Base-by-base conservation (phyloP, 2,329 filamentous ascomycete genomes). In the Ilyonectria robusta region DNA sequence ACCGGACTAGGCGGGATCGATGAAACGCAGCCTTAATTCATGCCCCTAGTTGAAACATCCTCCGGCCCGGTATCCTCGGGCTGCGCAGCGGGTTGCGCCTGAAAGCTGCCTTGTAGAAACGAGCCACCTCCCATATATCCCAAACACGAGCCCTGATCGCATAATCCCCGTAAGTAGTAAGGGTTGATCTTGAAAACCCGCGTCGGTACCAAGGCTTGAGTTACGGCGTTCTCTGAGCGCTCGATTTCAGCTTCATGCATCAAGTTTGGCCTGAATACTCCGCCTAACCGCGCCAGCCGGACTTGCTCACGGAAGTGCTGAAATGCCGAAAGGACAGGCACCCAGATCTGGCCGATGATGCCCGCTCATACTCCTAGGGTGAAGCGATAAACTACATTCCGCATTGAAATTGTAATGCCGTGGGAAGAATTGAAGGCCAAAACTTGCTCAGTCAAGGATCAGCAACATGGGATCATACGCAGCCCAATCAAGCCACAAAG, bases 111-210 rank as follows among this genome's bases (percentile, higher is more conserved):
- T 51, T 66, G 29, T 23, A 23, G 21, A 33, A 58, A 35, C 46
- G 33, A 40, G n/a, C 40, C 40, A 17, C 17, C 21, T 23, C 26
- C 21, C 31, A 37, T 66, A 53, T 57, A 62, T 56, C 51, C 48
- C 58, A 66, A 66, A 66, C 63, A 47, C 46, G 40, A 54, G 58
- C 63, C 53, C 21, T 62, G 63, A 56, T 46, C 58, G 48, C 63
- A 58, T 37, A 44, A 53, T 31, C 31, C 47, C 31, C 53, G 58
- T 40, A 47, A 61, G 40, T 23, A 47, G 58, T 40, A 47, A 61
- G 46, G 54, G 53, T 47, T 40, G 63, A 66, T 62, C 51, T 31
- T 44, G n/a, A 58, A 42, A 55, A 50, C 23, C 29, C 23, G 53
- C 46, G 9, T 62, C 46, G 58, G 44, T 31, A 42, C 59, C 37